These are phyloP conservation scores for Carex scoparia DNA, from an alignment of 176 grass and related monocot species.

Conservation along the genomic window DNA sequence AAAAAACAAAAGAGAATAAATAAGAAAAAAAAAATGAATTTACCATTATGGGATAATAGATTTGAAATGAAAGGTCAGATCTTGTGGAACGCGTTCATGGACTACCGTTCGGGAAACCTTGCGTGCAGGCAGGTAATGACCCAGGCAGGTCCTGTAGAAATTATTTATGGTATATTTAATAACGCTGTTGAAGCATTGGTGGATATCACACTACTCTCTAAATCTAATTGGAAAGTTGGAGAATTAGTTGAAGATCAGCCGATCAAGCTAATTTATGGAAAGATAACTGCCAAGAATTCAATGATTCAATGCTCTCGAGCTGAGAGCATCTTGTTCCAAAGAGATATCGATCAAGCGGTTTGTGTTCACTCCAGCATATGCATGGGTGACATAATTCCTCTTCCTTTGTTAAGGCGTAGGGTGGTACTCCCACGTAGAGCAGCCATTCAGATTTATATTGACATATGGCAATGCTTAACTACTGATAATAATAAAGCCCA, in stretches of 20 bases:
- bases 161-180: not conserved
- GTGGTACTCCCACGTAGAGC: not conserved
- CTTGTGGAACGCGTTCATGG: not conserved
- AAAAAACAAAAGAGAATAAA: not conserved
- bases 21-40: not conserved
- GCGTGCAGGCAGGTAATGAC: not conserved
- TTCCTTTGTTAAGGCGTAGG: not conserved
- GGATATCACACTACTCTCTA: not conserved
- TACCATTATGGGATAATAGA: not conserved
- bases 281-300: not conserved
- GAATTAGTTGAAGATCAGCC: not conserved
- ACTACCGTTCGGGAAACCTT: not conserved
- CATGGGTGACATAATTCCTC: not conserved
- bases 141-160: not conserved
- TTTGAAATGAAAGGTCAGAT: not conserved
- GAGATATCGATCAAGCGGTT: not conserved
- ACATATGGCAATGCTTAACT: not conserved
- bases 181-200: not conserved
- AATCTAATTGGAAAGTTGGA: not conserved
- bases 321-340: not conserved
- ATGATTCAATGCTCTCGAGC: not conserved
- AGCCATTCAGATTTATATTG: not conserved
- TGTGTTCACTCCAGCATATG: not conserved
- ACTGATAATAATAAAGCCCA: not conserved
- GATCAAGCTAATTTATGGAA: not conserved